These are phyloP conservation scores for Schizonepeta tenuifolia DNA, from an alignment of 257 asterid genomes.

Conservation along the genomic window DNA sequence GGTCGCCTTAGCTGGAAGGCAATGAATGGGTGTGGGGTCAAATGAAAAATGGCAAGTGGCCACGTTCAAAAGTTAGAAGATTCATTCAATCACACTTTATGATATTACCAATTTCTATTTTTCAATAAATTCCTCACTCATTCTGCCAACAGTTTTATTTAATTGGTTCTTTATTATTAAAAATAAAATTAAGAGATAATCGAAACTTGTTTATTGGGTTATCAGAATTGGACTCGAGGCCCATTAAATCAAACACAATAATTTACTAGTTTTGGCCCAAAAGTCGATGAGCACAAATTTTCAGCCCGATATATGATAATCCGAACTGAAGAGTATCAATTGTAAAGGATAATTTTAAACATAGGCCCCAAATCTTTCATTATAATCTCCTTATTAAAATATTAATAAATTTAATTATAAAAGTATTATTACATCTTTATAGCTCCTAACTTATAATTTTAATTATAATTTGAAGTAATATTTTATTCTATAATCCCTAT, in stretches of 20 bases:
- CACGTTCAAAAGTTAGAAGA: conserved; percentile 8
- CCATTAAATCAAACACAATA: neutral
- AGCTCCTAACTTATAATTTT: too few species aligned
- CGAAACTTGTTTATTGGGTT: neutral
- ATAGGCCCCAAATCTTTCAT: too few species aligned
- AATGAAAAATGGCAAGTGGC: neutral
- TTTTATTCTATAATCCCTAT: too few species aligned
- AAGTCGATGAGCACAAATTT: neutral
- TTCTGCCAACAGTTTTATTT: neutral
- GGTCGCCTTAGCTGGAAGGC: conserved; percentile 37
- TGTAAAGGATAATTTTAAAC: too few species aligned
- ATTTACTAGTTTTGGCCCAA: neutral
- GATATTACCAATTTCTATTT: neutral
- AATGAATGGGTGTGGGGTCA: conserved; percentile 28
- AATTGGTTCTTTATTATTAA: neutral
- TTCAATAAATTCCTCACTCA: neutral
- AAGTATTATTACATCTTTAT: too few species aligned
- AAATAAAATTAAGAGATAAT: neutral
- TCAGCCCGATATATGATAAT: neutral
- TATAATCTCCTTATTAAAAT: too few species aligned
- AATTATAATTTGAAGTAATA: too few species aligned
- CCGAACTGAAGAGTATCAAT: too few species aligned
- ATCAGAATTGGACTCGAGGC: neutral
- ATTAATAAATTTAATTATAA: too few species aligned
- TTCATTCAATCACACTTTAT: conserved; percentile 23